A percentile compares a stretch with the other conserved stretches of the same genome.
Evolutionary conservation across 2,329 filamentous ascomycete genomes (phyloP).

Genomic region (Tolypocladium paradoxum): DNA sequence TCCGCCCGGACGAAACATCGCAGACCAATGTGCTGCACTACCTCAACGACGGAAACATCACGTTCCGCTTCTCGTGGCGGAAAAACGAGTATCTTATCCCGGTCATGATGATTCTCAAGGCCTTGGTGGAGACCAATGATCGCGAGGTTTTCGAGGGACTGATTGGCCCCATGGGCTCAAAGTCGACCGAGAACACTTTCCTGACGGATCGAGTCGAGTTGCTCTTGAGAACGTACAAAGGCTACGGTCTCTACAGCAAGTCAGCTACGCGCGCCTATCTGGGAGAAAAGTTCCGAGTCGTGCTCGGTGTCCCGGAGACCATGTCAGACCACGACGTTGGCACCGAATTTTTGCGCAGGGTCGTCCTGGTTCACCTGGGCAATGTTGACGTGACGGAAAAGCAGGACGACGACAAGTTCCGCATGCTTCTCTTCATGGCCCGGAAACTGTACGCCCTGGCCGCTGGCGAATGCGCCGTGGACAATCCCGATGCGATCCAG

Average conservation of each 20-base stretch:
- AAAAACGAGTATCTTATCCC: constrained; percentile 97
- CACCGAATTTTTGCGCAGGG: constrained; percentile 78
- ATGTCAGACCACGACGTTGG: constrained; percentile 83
- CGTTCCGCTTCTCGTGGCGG: constrained; percentile 93
- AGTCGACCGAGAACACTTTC: constrained; percentile 79
- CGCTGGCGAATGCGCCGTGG: constrained; percentile 81
- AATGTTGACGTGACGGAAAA: constrained; percentile 72
- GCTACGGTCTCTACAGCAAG: constrained; percentile 73
- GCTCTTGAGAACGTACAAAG: constrained; percentile 85
- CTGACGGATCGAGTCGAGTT: constrained; percentile 90
- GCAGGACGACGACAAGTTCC: constrained; percentile 87
- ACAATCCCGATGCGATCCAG: constrained; percentile 94
- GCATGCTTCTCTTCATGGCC: constrained; percentile 89
- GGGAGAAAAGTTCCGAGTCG: constrained; percentile 81
- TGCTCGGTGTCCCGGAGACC: constrained; percentile 73
- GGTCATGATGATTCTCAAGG: constrained; percentile 93
- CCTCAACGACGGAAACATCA: constrained; percentile 88
- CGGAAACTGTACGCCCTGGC: constrained; percentile 90
- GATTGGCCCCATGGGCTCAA: constrained; percentile 65
- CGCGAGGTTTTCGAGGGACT: constrained; percentile 92
- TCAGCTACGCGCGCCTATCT: constrained; percentile 76
- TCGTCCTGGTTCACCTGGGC: constrained; percentile 86
- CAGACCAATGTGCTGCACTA: constrained; percentile 97
- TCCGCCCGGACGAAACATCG: constrained; percentile 93
- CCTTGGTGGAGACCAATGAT: constrained; percentile 90